Conservation (phyloP, 495 filamentous ascomycete genomes). For the Chaetomium tenue region DNA sequence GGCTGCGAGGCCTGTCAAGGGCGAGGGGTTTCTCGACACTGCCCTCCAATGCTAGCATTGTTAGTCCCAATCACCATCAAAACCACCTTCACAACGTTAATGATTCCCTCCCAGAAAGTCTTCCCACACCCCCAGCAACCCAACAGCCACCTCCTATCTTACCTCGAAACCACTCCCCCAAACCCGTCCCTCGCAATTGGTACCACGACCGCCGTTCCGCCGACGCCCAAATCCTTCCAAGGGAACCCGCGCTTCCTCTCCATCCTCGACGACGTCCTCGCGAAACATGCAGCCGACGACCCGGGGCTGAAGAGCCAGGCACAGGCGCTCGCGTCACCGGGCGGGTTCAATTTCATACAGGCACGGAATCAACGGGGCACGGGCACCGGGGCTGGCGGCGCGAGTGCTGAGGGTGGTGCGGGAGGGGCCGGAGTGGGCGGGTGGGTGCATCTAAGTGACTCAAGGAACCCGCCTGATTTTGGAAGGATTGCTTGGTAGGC, state of each 20-base stretch:
- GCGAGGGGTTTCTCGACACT: conserved; percentile 37
- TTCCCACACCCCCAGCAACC: conserved; percentile 53
- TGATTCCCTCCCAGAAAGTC: conserved; percentile 59
- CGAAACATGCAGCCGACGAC: conserved; percentile 67
- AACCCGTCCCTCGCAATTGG: conserved; percentile 70
- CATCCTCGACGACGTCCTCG: conserved; percentile 72
- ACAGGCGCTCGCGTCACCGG: conserved; percentile 71
- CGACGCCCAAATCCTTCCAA: conserved; percentile 69
- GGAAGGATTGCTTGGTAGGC: conserved; percentile 74
- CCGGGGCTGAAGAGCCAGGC: conserved; percentile 73
- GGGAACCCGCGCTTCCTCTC: conserved; percentile 74
- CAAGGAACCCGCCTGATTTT: conserved; percentile 79
- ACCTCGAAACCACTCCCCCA: conserved; percentile 73
- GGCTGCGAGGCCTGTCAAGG: conserved; percentile 18
- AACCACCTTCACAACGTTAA: conserved; percentile 13
- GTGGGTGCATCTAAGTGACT: conserved; percentile 85
- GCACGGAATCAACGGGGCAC: conserved; percentile 41
- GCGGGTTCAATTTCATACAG: conserved; percentile 56
- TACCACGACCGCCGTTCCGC: conserved; percentile 67
- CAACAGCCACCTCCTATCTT: conserved; percentile 61
- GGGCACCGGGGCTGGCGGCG: conserved; percentile 64
- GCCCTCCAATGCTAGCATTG: conserved; percentile 47
- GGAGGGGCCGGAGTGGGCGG: conserved; percentile 83
- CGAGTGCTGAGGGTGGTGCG: conserved; percentile 76
- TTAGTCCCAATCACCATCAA: conserved; percentile 29